Evolutionary conservation across 2,329 filamentous ascomycete species (phyloP), one percentile per base, ranked within the genome.

Genomic region (Fusarium sp.): DNA sequence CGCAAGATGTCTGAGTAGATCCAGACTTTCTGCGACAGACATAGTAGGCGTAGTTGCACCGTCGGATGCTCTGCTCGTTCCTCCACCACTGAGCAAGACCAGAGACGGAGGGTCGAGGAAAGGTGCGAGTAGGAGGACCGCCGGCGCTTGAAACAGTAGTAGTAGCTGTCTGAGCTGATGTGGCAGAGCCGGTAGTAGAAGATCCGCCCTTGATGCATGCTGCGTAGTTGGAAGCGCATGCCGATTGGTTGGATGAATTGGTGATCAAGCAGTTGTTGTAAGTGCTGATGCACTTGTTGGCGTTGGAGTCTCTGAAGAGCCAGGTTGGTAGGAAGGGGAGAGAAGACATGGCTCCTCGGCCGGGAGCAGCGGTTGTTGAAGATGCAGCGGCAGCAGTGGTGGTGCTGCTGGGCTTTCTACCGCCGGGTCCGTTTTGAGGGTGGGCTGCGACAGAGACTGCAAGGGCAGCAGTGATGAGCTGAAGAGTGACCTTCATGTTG

Each of bases 401-500:
- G 9, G 32, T 40, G 25, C 40, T 68, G 19, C 60, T 43, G 4
- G 37, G 16, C 3, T 47, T 61, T 52, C 47, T 67, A 33, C 25
- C 30, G 6, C 43, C 46, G 3, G 30, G 30, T 13, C 33, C 57
- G 0, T 23, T 60, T 13, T 64, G 66, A 16, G 67, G 67, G 2
- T 42, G 38, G 6, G 67, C 67, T 9, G 44, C 35, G 4, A 28
- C 67, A 30, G 65, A 69, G n/a, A 37, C 67, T 18, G 50, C 67
- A 18, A 69, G 59, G 12, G 28, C 35, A 47, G 37, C 19, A 1
- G 42, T 16, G n/a, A 65, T 6, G 15, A 69, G 6, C 15, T 68
- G 37, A 54, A 64, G 13, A 13, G 67, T 64, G 16, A 65, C n/a
- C 59, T 69, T 69, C 65, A 69, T 69, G 5, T 19, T 49, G 28